Evolutionary conservation across 352 stramenopile genomes (phyloP).

Genomic region (Globisporangium cylindrosporum): DNA sequence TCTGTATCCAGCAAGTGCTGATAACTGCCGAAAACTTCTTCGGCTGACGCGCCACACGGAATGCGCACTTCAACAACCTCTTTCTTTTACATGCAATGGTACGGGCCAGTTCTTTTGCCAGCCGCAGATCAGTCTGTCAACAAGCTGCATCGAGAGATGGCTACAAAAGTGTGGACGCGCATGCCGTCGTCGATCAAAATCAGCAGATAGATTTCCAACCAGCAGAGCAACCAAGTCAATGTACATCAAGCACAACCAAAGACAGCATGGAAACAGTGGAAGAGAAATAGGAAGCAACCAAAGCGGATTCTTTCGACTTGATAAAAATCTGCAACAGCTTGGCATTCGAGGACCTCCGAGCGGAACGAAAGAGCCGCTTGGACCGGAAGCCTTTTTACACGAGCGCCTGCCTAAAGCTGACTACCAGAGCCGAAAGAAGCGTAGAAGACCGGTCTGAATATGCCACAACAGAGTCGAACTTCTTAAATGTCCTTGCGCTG

Average conservation of each 20-base stretch:
- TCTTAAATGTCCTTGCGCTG: slow-evolving; percentile 92
- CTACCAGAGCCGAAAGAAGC: slow-evolving; percentile 24
- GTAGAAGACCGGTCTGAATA: slow-evolving; percentile 85
- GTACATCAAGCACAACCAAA: background rate
- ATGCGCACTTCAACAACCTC: no score
- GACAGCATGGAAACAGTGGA: background rate
- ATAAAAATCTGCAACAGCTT: slow-evolving; percentile 16
- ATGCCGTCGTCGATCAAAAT: background rate
- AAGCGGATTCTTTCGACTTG: slow-evolving; percentile 19
- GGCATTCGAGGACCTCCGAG: slow-evolving; percentile 6
- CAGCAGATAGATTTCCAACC: background rate
- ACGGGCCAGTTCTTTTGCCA: background rate
- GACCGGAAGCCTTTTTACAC: slow-evolving; percentile 1
- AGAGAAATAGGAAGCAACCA: slow-evolving; percentile 16
- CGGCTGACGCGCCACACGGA: no score
- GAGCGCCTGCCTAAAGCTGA: slow-evolving; percentile 10
- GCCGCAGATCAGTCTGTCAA: no score
- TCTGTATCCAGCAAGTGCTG: background rate
- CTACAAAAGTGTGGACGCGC: background rate
- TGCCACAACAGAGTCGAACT: slow-evolving; percentile 44
- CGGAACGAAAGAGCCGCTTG: background rate
- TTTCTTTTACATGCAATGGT: background rate
- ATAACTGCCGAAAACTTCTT: no score
- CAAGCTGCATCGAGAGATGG: background rate
- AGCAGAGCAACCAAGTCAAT: slow-evolving; percentile 4